These are phyloP conservation scores for Lactarius quietus DNA, from an alignment of 768 basidiomycete species.

Conservation along the genomic window DNA sequence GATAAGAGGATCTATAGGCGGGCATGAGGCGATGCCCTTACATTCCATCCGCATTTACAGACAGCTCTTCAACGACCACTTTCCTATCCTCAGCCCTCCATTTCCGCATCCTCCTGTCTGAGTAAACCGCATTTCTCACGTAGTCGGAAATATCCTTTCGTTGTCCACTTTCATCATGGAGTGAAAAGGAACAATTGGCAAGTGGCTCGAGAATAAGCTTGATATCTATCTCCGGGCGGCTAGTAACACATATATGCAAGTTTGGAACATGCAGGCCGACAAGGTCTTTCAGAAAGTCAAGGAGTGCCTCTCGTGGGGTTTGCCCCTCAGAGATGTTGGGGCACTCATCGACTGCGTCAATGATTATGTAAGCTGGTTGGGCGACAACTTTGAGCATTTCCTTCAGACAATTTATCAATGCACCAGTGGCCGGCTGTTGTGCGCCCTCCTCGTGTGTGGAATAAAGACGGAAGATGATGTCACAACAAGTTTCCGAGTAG, in stretches of 20 bases:
- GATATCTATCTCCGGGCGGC: background rate
- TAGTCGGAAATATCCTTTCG: background rate
- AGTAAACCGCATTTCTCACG: background rate
- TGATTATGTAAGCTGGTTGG: background rate
- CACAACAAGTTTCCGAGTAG: rapidly evolving
- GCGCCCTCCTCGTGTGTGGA: background rate
- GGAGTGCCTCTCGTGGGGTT: background rate
- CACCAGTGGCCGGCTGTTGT: background rate
- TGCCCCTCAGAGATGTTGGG: background rate
- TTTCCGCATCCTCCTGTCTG: background rate
- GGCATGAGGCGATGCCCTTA: background rate
- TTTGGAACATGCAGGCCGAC: background rate
- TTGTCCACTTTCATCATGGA: background rate
- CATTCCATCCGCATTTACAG: background rate
- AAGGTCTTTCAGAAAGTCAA: background rate
- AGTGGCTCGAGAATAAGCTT: background rate
- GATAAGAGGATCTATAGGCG: background rate
- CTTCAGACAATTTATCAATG: rapidly evolving
- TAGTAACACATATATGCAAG: background rate
- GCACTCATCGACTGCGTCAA: background rate
- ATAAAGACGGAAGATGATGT: background rate
- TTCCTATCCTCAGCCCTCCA: background rate
- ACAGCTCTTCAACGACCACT: background rate
- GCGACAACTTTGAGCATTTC: background rate
- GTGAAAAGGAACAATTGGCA: background rate